Evolutionary conservation across 2,329 filamentous ascomycete genomes (phyloP).

Genomic region (Chaetomium globosum): DNA sequence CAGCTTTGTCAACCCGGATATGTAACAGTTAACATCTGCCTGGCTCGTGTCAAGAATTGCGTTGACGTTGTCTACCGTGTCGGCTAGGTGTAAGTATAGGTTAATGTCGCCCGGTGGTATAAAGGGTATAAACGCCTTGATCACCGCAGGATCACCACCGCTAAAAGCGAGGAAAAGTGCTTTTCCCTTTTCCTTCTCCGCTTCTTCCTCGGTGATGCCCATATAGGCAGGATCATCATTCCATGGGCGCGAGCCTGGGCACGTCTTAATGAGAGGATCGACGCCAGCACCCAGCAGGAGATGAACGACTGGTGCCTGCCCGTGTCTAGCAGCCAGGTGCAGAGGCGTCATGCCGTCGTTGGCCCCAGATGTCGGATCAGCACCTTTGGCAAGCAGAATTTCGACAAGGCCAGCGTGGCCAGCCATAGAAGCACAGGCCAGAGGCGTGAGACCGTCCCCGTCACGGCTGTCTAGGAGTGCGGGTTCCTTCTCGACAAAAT

Average conservation of each 20-base stretch:
- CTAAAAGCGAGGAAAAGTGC: not conserved
- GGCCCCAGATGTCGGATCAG: not conserved
- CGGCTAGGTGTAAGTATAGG: not conserved
- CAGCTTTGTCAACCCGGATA: not conserved
- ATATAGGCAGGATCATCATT: not conserved
- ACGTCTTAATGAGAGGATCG: not conserved
- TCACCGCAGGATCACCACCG: not conserved
- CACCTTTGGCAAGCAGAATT: not conserved
- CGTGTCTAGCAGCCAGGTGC: not conserved
- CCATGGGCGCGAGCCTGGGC: not conserved
- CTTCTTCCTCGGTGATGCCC: not conserved
- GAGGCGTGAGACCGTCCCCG: not conserved
- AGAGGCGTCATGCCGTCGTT: not conserved
- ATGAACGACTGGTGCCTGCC: not conserved
- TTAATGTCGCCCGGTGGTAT: not conserved
- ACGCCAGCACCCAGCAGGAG: not conserved
- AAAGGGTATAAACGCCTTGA: not conserved
- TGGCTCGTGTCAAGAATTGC: not conserved
- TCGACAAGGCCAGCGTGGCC: not conserved
- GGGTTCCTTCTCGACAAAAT: not conserved
- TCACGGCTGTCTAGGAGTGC: not conserved
- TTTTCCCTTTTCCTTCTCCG: not conserved
- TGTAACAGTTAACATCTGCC: not conserved
- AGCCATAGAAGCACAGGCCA: not conserved
- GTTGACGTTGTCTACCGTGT: not conserved